Evolutionary conservation across 495 filamentous ascomycete species (phyloP).

Genomic region (Penicillium daleae): DNA sequence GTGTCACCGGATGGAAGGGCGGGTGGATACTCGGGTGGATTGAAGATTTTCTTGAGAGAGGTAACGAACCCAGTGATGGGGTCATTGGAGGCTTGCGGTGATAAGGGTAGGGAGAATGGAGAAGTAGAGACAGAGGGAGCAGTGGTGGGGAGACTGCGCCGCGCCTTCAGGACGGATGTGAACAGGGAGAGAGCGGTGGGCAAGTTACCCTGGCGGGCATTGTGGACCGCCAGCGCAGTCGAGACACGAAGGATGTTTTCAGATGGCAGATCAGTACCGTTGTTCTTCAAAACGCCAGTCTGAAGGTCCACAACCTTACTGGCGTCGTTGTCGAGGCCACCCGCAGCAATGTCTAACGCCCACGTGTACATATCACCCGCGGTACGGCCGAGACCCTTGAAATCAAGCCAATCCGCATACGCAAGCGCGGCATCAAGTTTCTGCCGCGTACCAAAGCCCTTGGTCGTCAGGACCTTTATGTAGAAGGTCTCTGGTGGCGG

Average conservation of each 20-base stretch:
- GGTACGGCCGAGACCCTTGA: conserved; percentile 62
- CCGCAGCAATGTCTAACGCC: conserved; percentile 70
- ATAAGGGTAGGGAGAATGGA: conserved; percentile 51
- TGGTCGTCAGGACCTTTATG: conserved; percentile 73
- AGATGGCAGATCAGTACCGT: conserved; percentile 56
- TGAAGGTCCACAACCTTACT: conserved; percentile 58
- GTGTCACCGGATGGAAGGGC: conserved; percentile 67
- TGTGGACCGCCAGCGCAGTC: conserved; percentile 76
- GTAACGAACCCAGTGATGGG: conserved; percentile 45
- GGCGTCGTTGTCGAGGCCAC: conserved; percentile 48
- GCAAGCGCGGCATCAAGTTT: conserved; percentile 76
- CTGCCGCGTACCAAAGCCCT: conserved; percentile 74
- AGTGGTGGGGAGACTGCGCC: conserved; percentile 48
- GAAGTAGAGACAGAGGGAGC: conserved; percentile 25
- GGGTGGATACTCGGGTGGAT: conserved; percentile 63
- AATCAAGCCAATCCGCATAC: conserved; percentile 83
- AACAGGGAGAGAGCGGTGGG: conserved; percentile 78
- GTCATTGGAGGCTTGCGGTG: conserved; percentile 60
- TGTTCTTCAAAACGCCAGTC: conserved; percentile 62
- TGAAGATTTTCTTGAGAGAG: conserved; percentile 45
- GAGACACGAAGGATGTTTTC: conserved; percentile 73
- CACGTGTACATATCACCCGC: conserved; percentile 71
- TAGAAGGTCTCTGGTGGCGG: conserved; percentile 73
- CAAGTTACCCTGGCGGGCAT: conserved; percentile 67
- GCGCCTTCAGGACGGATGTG: conserved; percentile 79